Conservation (phyloP, 768 basidiomycete genomes). For the Lyophyllum atratum region DNA sequence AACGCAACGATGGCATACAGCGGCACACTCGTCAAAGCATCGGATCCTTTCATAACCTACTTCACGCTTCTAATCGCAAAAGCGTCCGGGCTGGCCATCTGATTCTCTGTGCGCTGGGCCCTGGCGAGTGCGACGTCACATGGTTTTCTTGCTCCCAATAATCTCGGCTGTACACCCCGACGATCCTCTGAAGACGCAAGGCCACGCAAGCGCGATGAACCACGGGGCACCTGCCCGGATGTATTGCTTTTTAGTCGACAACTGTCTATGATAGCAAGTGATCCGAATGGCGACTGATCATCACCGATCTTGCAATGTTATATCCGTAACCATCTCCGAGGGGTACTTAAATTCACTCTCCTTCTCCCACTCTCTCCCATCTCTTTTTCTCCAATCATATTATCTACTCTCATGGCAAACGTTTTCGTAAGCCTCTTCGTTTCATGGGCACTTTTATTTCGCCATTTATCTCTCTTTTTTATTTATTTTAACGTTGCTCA, state of each 20-base stretch:
- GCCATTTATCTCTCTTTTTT: not conserved
- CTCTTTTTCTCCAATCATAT: not conserved
- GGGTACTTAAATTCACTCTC: not conserved
- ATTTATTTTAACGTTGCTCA: not conserved
- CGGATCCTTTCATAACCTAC: constrained; percentile 10
- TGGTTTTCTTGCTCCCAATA: constrained; percentile 1
- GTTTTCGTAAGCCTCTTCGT: constrained; percentile 15
- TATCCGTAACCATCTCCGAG: constrained; percentile 8
- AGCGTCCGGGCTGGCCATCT: constrained; percentile 11
- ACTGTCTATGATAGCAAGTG: constrained; percentile 6
- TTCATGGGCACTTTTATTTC: not conserved
- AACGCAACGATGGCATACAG: not conserved
- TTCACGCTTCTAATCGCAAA: constrained; percentile 11
- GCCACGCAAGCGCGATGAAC: not conserved
- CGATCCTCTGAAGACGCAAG: not conserved
- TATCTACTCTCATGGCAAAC: constrained; percentile 16
- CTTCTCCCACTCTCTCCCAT: not conserved
- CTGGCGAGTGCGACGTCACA: constrained; percentile 5
- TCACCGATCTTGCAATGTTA: constrained; percentile 9
- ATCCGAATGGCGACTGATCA: constrained; percentile 13
- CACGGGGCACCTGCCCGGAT: not conserved
- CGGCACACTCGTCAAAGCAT: not conserved
- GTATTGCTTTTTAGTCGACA: not conserved
- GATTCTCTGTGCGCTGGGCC: not conserved
- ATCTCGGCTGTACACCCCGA: not conserved